These are phyloP conservation scores for Hypoxylon cercidicola DNA, from an alignment of 495 filamentous ascomycete genomes.

Conservation along the genomic window DNA sequence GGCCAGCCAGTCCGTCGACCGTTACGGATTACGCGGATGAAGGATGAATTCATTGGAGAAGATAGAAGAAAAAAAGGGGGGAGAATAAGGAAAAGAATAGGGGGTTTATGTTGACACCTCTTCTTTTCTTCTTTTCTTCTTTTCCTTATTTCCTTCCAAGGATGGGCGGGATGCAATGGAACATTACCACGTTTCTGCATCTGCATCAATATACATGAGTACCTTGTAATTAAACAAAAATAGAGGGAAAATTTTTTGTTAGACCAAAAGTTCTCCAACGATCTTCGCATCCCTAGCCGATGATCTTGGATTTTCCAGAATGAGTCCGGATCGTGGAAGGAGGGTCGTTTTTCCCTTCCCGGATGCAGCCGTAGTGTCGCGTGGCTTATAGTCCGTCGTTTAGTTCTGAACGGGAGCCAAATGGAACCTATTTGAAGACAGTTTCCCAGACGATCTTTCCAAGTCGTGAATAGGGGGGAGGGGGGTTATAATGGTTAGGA, in stretches of 20 bases:
- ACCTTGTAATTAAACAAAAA: slow-evolving; percentile 5
- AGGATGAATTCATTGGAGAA: slow-evolving; percentile 4
- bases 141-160: not conserved
- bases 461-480: slow-evolving; percentile 12
- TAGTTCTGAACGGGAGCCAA: not conserved
- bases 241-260: slow-evolving; percentile 4
- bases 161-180: slow-evolving; percentile 37
- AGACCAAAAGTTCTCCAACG: slow-evolving; percentile 20
- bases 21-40: slow-evolving; percentile 20
- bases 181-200: slow-evolving; percentile 40
- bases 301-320: slow-evolving; percentile 33
- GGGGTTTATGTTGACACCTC: slow-evolving; percentile 11
- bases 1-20: slow-evolving; percentile 17
- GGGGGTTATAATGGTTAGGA: not conserved
- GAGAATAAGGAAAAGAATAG: not conserved
- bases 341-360: slow-evolving; percentile 1
- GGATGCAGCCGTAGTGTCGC: slow-evolving; percentile 28
- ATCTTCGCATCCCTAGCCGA: slow-evolving; percentile 10
- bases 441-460: slow-evolving; percentile 18
- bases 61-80: not conserved
- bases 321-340: slow-evolving; percentile 17
- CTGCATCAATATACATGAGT: slow-evolving; percentile 28
- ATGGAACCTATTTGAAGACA: not conserved
- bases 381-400: slow-evolving; percentile 6
- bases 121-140: not conserved